Evolutionary conservation across 768 basidiomycete species (phyloP), one percentile per base, ranked within the genome.

Genomic region (Clavaria fumosa): DNA sequence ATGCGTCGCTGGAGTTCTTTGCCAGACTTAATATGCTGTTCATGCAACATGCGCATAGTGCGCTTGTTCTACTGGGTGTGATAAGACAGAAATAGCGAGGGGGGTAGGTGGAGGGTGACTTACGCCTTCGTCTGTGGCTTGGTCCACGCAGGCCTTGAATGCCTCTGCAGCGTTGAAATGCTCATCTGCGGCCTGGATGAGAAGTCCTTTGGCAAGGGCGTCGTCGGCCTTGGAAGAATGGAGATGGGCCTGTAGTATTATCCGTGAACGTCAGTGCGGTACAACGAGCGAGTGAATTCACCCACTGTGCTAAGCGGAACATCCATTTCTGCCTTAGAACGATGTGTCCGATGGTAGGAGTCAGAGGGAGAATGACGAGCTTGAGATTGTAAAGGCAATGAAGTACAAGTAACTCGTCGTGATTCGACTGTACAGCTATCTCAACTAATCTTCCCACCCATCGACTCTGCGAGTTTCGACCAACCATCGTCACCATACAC

Each of bases 201-300:
- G 66, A 4, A 82, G 61, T 9, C 84, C 84, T 41, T 71, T 67
- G 9, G 62, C 64, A 31, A 68, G 50, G 48, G 69, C 72, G 41
- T 85, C 81, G 35, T 86, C 82, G 23, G 82, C 83, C 48, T 78
- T 79, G 11, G 76, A 75, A 37, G 78, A 78, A 56, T 85, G 81
- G 48, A 78, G 74, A 53, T 88, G 80, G 15, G 84, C 83, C 82
- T 86, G 53, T 17, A 35, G n/a, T n/a, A n/a, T n/a, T n/a, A n/a
- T n/a, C n/a, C n/a, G n/a, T n/a, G n/a, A n/a, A n/a, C n/a, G n/a
- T n/a, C n/a, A n/a, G n/a, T n/a, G n/a, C n/a, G n/a, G n/a, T n/a
- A n/a, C n/a, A n/a, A n/a, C 2, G 37, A 26, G 15, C 21, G 22
- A 23, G 18, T 20, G 22, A 30, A 24, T 27, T 7, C 18, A 52